A percentile compares a stretch with the other conserved stretches of the same genome.
phyloP scores from a whole-genome alignment of 169 alveolate species.

The Babesia divergens region DNA sequence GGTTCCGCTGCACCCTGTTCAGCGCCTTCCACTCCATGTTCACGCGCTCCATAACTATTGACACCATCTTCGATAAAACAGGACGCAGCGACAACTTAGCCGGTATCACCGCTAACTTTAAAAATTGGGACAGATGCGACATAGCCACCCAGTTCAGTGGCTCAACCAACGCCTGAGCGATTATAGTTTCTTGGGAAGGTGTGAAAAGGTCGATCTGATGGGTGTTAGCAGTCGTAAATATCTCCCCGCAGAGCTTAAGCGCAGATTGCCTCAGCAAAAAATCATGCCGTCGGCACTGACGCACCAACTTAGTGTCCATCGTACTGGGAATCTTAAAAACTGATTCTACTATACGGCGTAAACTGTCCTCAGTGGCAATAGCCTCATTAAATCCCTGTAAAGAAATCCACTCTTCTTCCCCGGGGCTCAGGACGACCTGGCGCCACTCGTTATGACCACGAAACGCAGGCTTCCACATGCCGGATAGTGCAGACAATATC shows the following conservation, averaged over 20 bases:
- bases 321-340: conserved; percentile 44
- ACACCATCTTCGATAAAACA: conserved; percentile 2
- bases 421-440: conserved; percentile 63
- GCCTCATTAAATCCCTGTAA: conserved; percentile 64
- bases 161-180: conserved; percentile 31
- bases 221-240: conserved; percentile 6
- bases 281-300: conserved; percentile 29
- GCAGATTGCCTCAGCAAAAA: conserved; percentile 50
- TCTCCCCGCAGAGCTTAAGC: conserved; percentile 47
- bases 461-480: conserved; percentile 49
- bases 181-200: neutral
- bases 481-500: conserved; percentile 20
- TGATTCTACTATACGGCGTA: conserved; percentile 42
- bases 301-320: conserved; percentile 9
- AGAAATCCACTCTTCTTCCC: conserved; percentile 64
- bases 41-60: conserved; percentile 27
- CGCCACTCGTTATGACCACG: conserved; percentile 20
- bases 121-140: conserved; percentile 51
- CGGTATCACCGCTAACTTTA: conserved; percentile 49
- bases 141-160: conserved; percentile 56
- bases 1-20: conserved; percentile 17
- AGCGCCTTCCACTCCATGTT: conserved; percentile 57
- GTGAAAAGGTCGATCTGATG: neutral
- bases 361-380: conserved; percentile 52
- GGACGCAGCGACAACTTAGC: conserved; percentile 10